A percentile compares a stretch with the other conserved stretches of the same genome.
Conservation (phyloP, 164 flowering plant species). For the Paratinospora sagittata region DNA sequence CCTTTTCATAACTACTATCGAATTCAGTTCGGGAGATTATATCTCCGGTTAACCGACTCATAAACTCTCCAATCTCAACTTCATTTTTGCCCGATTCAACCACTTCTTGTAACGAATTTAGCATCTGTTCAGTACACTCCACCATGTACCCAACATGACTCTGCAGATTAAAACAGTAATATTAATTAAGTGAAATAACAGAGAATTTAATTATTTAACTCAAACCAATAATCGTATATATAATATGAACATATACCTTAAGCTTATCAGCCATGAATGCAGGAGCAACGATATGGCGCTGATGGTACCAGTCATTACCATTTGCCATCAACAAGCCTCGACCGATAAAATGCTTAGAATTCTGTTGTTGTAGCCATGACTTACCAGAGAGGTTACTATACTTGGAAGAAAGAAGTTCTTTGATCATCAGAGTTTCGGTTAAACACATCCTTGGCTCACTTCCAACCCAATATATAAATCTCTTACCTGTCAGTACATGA, state of each 20-base stretch:
- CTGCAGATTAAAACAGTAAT: slow-evolving; percentile 15
- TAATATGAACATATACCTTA: slow-evolving; percentile 39
- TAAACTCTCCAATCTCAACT: slow-evolving; percentile 68
- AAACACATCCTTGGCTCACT: slow-evolving; percentile 86
- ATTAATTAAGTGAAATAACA: not conserved
- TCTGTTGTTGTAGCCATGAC: slow-evolving; percentile 81
- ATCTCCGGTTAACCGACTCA: slow-evolving; percentile 73
- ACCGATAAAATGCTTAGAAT: slow-evolving; percentile 76
- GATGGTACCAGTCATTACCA: slow-evolving; percentile 83
- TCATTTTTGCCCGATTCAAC: slow-evolving; percentile 45
- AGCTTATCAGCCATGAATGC: slow-evolving; percentile 82
- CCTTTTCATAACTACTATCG: slow-evolving; percentile 70
- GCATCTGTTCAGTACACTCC: slow-evolving; percentile 63
- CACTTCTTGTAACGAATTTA: slow-evolving; percentile 36
- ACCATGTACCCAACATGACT: slow-evolving; percentile 70
- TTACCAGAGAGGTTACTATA: slow-evolving; percentile 60
- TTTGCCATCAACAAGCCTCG: slow-evolving; percentile 86
- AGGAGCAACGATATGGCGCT: slow-evolving; percentile 77
- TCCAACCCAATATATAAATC: slow-evolving; percentile 84
- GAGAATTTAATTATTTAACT: not conserved
- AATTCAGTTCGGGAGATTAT: slow-evolving; percentile 82
- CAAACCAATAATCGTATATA: not conserved
- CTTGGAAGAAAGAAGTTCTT: slow-evolving; percentile 57
- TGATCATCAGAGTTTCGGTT: slow-evolving; percentile 63
- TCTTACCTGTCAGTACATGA: slow-evolving; percentile 43